phyloP scores from a whole-genome alignment of 2,329 filamentous ascomycete genomes.

The Sphaerulina vaccinii region DNA sequence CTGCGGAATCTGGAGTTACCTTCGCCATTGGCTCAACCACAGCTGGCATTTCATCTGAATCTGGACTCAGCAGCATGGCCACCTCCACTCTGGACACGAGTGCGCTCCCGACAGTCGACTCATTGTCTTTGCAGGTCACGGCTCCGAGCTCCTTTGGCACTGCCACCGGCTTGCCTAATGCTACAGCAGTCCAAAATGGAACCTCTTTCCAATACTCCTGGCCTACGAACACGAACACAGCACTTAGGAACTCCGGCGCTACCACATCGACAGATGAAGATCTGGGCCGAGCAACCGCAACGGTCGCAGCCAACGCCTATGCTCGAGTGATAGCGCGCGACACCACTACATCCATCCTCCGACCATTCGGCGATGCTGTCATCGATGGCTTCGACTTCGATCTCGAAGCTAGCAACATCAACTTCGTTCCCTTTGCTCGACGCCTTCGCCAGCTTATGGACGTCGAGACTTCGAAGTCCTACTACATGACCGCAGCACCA shows the following conservation, averaged over 20 bases:
- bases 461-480: conserved; percentile 43
- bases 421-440: conserved; percentile 56
- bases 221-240: neutral
- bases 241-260: neutral
- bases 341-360: conserved; percentile 40
- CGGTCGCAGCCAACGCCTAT: too few species aligned
- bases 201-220: neutral
- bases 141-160: neutral
- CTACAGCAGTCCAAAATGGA: neutral
- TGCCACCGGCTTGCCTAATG: neutral
- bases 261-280: neutral
- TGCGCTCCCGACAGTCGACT: conserved; percentile 1
- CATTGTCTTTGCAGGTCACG: neutral
- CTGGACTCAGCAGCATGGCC: neutral
- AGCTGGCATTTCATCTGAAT: neutral
- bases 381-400: conserved; percentile 78
- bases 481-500: conserved; percentile 43
- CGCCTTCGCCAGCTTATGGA: conserved; percentile 36
- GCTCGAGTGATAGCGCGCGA: neutral
- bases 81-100: neutral
- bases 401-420: conserved; percentile 61
- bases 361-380: conserved; percentile 65
- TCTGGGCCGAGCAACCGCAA: too few species aligned
- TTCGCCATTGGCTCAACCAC: neutral
- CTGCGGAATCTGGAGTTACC: conserved; percentile 1